Conservation (phyloP, 305 asterid genomes). For the Vinca major region DNA sequence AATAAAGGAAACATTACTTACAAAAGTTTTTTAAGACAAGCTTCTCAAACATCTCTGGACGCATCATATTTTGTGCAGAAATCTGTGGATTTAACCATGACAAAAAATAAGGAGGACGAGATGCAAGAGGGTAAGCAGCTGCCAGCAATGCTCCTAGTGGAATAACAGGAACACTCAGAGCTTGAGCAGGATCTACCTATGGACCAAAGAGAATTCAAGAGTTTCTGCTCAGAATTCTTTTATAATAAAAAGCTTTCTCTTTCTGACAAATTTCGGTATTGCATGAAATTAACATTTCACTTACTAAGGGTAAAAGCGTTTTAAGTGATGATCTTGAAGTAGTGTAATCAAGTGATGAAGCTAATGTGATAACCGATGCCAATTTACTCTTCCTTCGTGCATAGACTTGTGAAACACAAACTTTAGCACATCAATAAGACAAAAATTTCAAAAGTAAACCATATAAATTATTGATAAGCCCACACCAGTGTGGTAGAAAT, state of each 20-base stretch:
- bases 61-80: slow-evolving; percentile 93
- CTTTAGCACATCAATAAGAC: neutral
- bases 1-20: slow-evolving; percentile 29
- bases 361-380: slow-evolving; percentile 76
- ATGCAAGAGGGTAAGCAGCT: slow-evolving; percentile 87
- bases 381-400: slow-evolving; percentile 65
- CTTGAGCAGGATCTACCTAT: slow-evolving; percentile 95
- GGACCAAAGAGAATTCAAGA: neutral
- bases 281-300: slow-evolving; percentile 20
- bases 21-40: slow-evolving; percentile 79
- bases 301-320: slow-evolving; percentile 72
- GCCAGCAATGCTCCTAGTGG: slow-evolving; percentile 83
- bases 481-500: neutral
- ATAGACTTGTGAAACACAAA: slow-evolving; percentile 28
- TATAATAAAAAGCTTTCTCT: neutral
- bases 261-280: neutral
- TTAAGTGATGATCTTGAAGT: slow-evolving; percentile 73
- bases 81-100: slow-evolving; percentile 79
- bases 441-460: neutral
- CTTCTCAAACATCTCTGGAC: slow-evolving; percentile 78
- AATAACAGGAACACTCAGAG: slow-evolving; percentile 78
- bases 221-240: neutral
- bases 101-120: slow-evolving; percentile 78
- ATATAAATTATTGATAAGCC: neutral
- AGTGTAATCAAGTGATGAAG: slow-evolving; percentile 83